Evolutionary conservation across 257 asterid genomes (phyloP), one percentile per base, ranked within the genome.

Genomic region (Lycium ferocissimum): DNA sequence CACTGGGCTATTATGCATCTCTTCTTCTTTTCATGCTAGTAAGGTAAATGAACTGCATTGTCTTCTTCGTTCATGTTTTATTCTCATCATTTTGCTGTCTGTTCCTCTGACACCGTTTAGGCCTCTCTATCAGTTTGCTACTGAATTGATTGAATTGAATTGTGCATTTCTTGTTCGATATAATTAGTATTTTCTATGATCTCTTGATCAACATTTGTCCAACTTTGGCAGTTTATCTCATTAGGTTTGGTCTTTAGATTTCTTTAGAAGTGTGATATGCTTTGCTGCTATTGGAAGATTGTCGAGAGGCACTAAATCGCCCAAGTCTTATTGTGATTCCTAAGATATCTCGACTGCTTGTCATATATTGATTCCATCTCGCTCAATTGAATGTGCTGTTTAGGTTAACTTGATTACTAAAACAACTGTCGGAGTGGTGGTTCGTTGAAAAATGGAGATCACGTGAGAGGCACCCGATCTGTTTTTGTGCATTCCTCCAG

Each of bases 111-210:
- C 59, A 0, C 58, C 5, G 38, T 20, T 73, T 11, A n/a, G 80
- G 56, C 12, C 45, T 72, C 57, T 10, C 5, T 73, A 73, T 45
- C 12, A 5, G 12, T 73, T 45, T 73, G 81, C 61, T 14, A 20
- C 20, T 47, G 75, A 66, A 17, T 65, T 65, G 71, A 63, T 63
- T 22, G 40, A 63, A 10, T 66, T 66, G 59, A 69, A 47, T 73
- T 73, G 59, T 73, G 13, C 18, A 47, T 49, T 73, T 73, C 81
- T 73, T 73, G n/a, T 73, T 20, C 20, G 35, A 45, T 45, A 35
- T n/a, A 45, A 9, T 11, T 20, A 1, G 61, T 73, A 20, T 2
- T 47, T 20, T 47, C n/a, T 75, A 20, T 75, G 61, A 22, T 17
- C 43, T 20, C 6, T 40, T 40, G 61, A 20, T 75, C 81, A 49